Evolutionary conservation across 441 rosid species (phyloP).

Genomic region (Cnidoscolus chayamansa): DNA sequence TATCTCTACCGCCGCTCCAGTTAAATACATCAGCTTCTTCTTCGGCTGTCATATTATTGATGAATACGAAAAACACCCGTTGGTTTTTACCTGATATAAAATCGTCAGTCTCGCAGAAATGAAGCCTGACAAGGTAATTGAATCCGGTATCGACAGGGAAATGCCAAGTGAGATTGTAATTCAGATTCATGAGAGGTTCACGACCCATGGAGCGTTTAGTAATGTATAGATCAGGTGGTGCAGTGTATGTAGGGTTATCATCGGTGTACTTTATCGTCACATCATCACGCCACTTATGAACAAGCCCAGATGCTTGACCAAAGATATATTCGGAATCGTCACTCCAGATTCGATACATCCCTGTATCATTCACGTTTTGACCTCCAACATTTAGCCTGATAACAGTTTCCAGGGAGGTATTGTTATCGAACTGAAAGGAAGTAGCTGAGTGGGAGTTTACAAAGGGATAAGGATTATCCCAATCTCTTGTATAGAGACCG

Average conservation of each 20-base stretch:
- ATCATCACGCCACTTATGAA: background rate
- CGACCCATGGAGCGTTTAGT: slow-evolving; percentile 36
- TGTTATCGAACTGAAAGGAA: background rate
- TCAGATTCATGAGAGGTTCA: background rate
- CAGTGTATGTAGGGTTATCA: slow-evolving; percentile 22
- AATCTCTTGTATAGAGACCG: slow-evolving; percentile 22
- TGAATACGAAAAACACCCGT: slow-evolving; percentile 28
- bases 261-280: background rate
- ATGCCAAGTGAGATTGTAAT: slow-evolving; percentile 36
- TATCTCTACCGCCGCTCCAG: slow-evolving; percentile 22
- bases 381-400: slow-evolving; percentile 47
- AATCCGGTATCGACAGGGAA: slow-evolving; percentile 39
- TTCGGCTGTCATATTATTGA: slow-evolving; percentile 24
- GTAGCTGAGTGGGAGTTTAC: background rate
- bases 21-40: background rate
- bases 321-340: slow-evolving; percentile 19
- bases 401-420: slow-evolving; percentile 34
- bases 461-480: background rate
- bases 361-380: background rate
- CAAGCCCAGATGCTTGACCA: background rate
- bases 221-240: slow-evolving; percentile 38
- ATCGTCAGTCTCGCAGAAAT: slow-evolving; percentile 37
- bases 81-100: background rate
- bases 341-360: slow-evolving; percentile 46
- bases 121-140: slow-evolving; percentile 40